These are phyloP conservation scores for Gardenia jasminoides DNA, from an alignment of 257 asterid genomes.

Conservation along the genomic window DNA sequence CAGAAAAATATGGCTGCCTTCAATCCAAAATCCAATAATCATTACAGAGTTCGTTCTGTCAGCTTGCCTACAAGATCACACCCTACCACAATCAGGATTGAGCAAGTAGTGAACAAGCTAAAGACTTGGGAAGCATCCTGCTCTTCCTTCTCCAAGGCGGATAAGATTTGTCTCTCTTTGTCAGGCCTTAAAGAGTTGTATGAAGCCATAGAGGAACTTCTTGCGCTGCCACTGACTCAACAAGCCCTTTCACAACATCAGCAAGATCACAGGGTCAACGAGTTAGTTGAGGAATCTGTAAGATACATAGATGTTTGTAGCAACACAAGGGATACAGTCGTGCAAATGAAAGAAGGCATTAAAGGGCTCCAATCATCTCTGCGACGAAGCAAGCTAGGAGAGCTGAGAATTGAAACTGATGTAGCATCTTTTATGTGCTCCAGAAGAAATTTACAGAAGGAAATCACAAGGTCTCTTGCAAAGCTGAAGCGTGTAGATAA, in stretches of 20 bases:
- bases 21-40: slow-evolving; percentile 21
- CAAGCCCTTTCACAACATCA: slow-evolving; percentile 24
- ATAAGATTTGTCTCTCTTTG: slow-evolving; percentile 19
- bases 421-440: slow-evolving; percentile 15
- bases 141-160: slow-evolving; percentile 7
- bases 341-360: slow-evolving; percentile 27
- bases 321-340: slow-evolving; percentile 29
- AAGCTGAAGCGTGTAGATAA: slow-evolving; percentile 23
- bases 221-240: slow-evolving; percentile 27
- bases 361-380: slow-evolving; percentile 33
- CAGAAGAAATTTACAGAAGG: slow-evolving; percentile 29
- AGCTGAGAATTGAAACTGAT: slow-evolving; percentile 14
- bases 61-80: slow-evolving; percentile 41
- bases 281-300: slow-evolving; percentile 32
- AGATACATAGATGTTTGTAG: slow-evolving; percentile 31
- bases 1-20: slow-evolving; percentile 20
- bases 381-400: slow-evolving; percentile 35
- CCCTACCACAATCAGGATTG: slow-evolving; percentile 34
- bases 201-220: slow-evolving; percentile 31
- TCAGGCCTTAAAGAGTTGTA: slow-evolving; percentile 30
- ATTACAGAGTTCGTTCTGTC: slow-evolving; percentile 25
- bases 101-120: slow-evolving; percentile 29
- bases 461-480: slow-evolving; percentile 18
- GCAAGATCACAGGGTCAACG: slow-evolving; percentile 21
- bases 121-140: slow-evolving; percentile 26